These are phyloP conservation scores for Sapria himalayana DNA, from an alignment of 345 rosid genomes.

Conservation along the genomic window DNA sequence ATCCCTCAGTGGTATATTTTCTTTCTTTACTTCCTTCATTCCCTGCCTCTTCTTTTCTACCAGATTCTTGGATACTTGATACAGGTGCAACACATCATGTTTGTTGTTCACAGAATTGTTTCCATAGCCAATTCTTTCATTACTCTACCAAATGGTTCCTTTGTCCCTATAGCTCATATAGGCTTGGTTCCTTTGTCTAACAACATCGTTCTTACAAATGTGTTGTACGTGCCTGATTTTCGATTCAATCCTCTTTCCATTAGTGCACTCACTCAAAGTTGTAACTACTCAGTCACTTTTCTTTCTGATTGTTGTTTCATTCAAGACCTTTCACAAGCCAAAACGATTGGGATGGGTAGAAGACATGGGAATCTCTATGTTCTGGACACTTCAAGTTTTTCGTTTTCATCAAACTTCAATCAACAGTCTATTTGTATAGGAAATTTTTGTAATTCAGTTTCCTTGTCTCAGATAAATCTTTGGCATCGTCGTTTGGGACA, in stretches of 20 bases:
- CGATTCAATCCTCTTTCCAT: background rate
- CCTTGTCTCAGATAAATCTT: background rate
- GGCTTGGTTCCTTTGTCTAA: background rate
- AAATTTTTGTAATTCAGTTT: background rate
- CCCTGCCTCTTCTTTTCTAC: background rate
- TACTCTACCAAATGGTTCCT: background rate
- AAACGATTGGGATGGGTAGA: background rate
- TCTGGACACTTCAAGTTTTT: background rate
- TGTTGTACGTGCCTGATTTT: background rate
- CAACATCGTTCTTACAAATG: background rate
- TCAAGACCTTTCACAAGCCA: background rate
- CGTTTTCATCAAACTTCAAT: too few species aligned
- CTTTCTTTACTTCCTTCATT: background rate
- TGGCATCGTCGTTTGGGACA: background rate
- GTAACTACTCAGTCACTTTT: background rate
- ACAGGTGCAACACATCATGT: background rate
- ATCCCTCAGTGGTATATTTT: background rate
- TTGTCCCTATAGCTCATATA: background rate
- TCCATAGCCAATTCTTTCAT: background rate
- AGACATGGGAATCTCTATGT: background rate
- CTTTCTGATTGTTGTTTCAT: background rate
- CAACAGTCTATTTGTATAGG: background rate
- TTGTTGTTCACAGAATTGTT: background rate
- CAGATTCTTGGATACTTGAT: background rate
- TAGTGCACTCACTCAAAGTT: background rate